phyloP scores from a whole-genome alignment of 192 early-diverging fungal genomes.

The Backusella liffmaniae region DNA sequence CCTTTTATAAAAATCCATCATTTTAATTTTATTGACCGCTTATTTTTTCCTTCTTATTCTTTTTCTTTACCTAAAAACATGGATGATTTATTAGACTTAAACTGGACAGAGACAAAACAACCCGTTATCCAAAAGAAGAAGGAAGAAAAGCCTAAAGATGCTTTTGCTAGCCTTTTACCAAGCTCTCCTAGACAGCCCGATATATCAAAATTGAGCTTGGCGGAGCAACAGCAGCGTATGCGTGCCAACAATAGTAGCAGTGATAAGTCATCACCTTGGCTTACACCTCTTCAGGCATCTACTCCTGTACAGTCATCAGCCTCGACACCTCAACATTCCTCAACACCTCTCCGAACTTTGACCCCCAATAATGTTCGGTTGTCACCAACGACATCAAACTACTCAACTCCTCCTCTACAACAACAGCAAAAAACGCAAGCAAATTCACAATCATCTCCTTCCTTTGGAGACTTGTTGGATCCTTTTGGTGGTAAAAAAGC shows the following conservation, averaged over 20 bases:
- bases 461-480: slow-evolving; percentile 29
- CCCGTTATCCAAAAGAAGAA: not conserved
- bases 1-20: not conserved
- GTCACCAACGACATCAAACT: slow-evolving; percentile 9
- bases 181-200: not conserved
- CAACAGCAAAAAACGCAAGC: not conserved
- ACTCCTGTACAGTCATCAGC: not conserved
- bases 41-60: not conserved
- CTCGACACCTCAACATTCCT: not conserved
- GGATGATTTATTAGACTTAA: slow-evolving; percentile 14
- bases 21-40: not conserved
- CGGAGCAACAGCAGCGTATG: slow-evolving; percentile 8
- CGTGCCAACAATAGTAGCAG: not conserved
- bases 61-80: not conserved
- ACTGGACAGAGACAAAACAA: not conserved
- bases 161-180: not conserved
- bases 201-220: slow-evolving; percentile 17
- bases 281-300: slow-evolving; percentile 3
- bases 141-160: slow-evolving; percentile 8
- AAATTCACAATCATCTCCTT: not conserved
- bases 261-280: slow-evolving; percentile 15
- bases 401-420: not conserved
- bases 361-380: not conserved
- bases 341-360: not conserved
- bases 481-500: slow-evolving; percentile 18